Evolutionary conservation across 208 protist genomes (phyloP).

Genomic region (Wallacemonas sp.): DNA sequence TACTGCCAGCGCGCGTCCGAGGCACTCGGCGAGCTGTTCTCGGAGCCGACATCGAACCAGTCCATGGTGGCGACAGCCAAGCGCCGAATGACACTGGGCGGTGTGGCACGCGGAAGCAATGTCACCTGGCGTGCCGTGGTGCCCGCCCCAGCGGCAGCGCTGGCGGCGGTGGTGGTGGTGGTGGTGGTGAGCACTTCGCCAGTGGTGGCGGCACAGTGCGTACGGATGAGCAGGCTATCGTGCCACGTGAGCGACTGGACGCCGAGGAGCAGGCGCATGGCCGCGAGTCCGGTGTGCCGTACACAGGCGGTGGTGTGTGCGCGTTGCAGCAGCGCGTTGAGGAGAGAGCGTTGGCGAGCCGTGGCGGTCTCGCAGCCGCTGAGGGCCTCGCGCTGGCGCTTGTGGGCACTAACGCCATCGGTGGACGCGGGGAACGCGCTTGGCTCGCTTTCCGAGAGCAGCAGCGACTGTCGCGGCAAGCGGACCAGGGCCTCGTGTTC

Average conservation of each 20-base stretch:
- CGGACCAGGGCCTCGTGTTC: conserved; percentile 25
- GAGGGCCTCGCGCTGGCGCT: not conserved
- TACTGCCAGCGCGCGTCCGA: not conserved
- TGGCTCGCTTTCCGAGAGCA: not conserved
- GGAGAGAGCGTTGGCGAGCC: conserved; percentile 11
- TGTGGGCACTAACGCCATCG: not conserved
- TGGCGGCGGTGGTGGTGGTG: not conserved
- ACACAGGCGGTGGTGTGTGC: conserved; percentile 23
- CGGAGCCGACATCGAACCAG: conserved; percentile 1
- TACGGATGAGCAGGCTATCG: conserved; percentile 39
- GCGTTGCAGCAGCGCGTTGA: conserved; percentile 14
- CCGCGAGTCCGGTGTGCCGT: conserved; percentile 17
- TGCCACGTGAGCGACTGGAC: conserved; percentile 24
- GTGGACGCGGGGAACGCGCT: too few species aligned
- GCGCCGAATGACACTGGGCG: conserved; percentile 32
- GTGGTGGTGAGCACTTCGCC: conserved; percentile 3
- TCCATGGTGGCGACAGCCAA: not conserved
- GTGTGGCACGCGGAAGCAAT: conserved; percentile 58
- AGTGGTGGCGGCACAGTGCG: conserved; percentile 44
- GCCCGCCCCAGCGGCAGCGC: not conserved
- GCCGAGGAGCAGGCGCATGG: conserved; percentile 31
- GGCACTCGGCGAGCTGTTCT: not conserved
- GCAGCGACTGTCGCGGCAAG: not conserved
- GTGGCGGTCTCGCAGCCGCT: not conserved
- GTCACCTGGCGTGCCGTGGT: conserved; percentile 18